Base-by-base conservation (phyloP, 768 basidiomycete genomes). In the Cyclocybe cylindracea region DNA sequence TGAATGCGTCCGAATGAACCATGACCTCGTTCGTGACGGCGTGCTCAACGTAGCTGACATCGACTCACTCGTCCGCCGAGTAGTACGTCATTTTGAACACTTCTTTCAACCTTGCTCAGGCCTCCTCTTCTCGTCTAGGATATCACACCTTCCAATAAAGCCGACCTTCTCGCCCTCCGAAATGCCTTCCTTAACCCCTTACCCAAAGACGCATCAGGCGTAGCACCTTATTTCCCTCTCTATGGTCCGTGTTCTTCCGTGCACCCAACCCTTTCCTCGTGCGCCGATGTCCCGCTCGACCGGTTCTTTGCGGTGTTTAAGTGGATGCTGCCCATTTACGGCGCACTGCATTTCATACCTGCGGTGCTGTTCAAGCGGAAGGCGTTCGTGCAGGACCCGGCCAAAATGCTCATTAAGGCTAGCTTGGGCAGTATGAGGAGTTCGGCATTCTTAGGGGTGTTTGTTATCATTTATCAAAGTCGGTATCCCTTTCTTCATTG, bases 341-440 rank as follows among this genome's bases (percentile, higher is more conserved):
- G 91, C 16, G 94, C 92, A 0, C 70, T 98, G 32, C 96, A 98
- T 66, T 80, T 97, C 53, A 82, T 97, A 29, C 95, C 96, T 1
- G 78, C 87, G 42, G 71, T 98, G 8, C 72, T 97, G 4, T 92
- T 98, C 69, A 90, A 91, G 60, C 76, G 87, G 36, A 76, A 78
- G 19, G 69, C 74, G 0, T 89, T 96, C 65, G 61, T 78, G 44
- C 74, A 79, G 39, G 81, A 86, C 59, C 94, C 94, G 0, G 66
- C 77, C 16, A 73, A 71, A 38, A 85, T 94, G 71, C 68, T 94
- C 1, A 63, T 83, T 7, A 81, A 77, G 51, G 84, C 89, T 0
- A 72, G 78, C 0, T 67, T 82, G 64, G 94, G 93, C 7, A 93
- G 91, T 18, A 67, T 84, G 55, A 76, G 94, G 38, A 94, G 91